Evolutionary conservation across 2,329 filamentous ascomycete species (phyloP).

Genomic region (Paradendryphiella salina): DNA sequence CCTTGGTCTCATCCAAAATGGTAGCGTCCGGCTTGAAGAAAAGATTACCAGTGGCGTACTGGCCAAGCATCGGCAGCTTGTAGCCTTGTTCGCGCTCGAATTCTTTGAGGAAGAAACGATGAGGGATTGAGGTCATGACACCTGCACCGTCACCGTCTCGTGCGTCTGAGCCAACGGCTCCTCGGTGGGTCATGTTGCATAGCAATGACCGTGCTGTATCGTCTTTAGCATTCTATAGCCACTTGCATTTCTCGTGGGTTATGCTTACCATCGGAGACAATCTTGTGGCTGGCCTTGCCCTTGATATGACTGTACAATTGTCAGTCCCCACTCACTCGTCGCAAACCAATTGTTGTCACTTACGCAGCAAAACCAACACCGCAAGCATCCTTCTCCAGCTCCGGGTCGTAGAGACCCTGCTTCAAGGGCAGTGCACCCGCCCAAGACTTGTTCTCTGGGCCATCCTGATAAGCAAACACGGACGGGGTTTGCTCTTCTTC

Average conservation of each 20-base stretch:
- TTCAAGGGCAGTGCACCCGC: slow-evolving; percentile 93
- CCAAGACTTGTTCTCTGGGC: slow-evolving; percentile 84
- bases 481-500: slow-evolving; percentile 61
- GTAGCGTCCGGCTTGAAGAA: slow-evolving; percentile 98
- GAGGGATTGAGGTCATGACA: slow-evolving; percentile 99
- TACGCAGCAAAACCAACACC: slow-evolving; percentile 99
- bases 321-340: slow-evolving; percentile 28
- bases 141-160: slow-evolving; percentile 97
- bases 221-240: slow-evolving; percentile 34
- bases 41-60: slow-evolving; percentile 96
- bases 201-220: slow-evolving; percentile 80
- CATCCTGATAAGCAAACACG: slow-evolving; percentile 81
- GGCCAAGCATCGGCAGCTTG: slow-evolving; percentile 81
- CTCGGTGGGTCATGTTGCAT: slow-evolving; percentile 99
- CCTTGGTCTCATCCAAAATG: slow-evolving; percentile 85
- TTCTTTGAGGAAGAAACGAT: slow-evolving; percentile 98
- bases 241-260: neutral
- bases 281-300: slow-evolving; percentile 95
- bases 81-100: slow-evolving; percentile 90
- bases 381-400: slow-evolving; percentile 97
- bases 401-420: slow-evolving; percentile 97
- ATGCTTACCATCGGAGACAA: slow-evolving; percentile 88
- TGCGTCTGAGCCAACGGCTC: slow-evolving; percentile 95
- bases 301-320: slow-evolving; percentile 78
- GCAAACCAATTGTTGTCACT: slow-evolving; percentile 44